A percentile compares a stretch with the other conserved stretches of the same genome.
phyloP scores from a whole-genome alignment of 2,329 filamentous ascomycete genomes.

The Arachnopeziza araneosa region DNA sequence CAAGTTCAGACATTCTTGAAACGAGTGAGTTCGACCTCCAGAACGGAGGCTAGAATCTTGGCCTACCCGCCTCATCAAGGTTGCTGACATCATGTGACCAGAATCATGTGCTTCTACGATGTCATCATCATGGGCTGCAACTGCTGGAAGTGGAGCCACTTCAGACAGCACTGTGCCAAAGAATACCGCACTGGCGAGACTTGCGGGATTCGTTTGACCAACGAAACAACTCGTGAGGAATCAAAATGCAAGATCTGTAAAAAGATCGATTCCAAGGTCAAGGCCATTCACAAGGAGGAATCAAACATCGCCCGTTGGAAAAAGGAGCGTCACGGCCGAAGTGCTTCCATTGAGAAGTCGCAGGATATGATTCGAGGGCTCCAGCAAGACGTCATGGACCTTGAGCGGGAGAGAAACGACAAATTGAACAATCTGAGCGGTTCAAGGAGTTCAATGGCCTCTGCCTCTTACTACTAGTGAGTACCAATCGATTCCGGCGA shows the following conservation, averaged over 20 bases:
- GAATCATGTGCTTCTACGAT: constrained; percentile 90
- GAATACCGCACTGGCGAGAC: constrained; percentile 96
- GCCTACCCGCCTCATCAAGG: background rate
- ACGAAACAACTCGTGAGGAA: constrained; percentile 58
- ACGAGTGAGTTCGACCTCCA: background rate
- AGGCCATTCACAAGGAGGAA: constrained; percentile 67
- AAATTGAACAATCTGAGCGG: background rate
- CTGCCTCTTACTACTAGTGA: background rate
- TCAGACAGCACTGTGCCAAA: constrained; percentile 86
- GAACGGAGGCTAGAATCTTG: background rate
- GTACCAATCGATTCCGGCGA: background rate
- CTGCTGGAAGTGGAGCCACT: constrained; percentile 93
- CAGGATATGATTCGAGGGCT: constrained; percentile 28
- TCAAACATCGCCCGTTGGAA: constrained; percentile 74
- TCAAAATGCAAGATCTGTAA: constrained; percentile 76
- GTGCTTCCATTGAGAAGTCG: constrained; percentile 11
- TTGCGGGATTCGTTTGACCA: constrained; percentile 88
- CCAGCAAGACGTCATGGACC: constrained; percentile 55
- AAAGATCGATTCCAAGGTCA: constrained; percentile 80
- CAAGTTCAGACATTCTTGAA: background rate
- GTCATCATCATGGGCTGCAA: constrained; percentile 79
- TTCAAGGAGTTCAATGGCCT: background rate
- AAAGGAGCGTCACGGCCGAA: constrained; percentile 1
- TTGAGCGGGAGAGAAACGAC: constrained; percentile 47
- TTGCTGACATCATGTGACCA: constrained; percentile 1